Percentiles rank a stretch among this genome's conserved stretches.
Evolutionary conservation across 176 grass and related monocot genomes (phyloP).

Genomic region (Ananas comosus): DNA sequence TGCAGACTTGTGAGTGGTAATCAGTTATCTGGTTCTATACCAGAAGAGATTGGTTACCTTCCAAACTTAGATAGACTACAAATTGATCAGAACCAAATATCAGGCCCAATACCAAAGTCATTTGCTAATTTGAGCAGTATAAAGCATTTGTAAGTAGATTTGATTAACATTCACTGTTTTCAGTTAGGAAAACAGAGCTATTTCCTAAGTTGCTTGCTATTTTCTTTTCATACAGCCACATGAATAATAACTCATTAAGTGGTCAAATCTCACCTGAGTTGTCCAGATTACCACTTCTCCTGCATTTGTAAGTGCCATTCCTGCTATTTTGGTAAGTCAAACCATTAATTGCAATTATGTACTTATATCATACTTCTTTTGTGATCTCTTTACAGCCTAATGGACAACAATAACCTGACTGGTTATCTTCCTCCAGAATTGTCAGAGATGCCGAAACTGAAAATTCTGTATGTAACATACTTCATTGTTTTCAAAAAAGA

Average conservation of each 20-base stretch:
- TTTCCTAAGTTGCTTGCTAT: conserved; percentile 17
- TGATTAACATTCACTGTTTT: conserved; percentile 9
- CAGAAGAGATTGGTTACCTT: conserved; percentile 82
- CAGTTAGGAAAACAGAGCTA: background rate
- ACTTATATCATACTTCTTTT: background rate
- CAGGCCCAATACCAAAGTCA: conserved; percentile 73
- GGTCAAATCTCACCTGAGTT: conserved; percentile 78
- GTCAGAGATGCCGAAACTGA: conserved; percentile 18
- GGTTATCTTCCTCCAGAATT: conserved; percentile 76
- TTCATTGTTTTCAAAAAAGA: too few species aligned
- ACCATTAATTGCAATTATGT: conserved; percentile 3
- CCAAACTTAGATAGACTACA: conserved; percentile 61
- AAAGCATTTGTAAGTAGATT: conserved; percentile 68
- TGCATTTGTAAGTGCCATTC: conserved; percentile 62
- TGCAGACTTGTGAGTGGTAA: conserved; percentile 92
- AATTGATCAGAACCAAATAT: conserved; percentile 75
- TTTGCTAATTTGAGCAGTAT: conserved; percentile 64
- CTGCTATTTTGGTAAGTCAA: conserved; percentile 1
- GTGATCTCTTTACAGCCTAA: conserved; percentile 41
- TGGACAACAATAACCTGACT: conserved; percentile 87
- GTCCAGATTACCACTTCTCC: conserved; percentile 40
- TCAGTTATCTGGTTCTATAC: conserved; percentile 58
- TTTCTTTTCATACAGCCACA: conserved; percentile 48
- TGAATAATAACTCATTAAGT: conserved; percentile 99
- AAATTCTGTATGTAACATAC: conserved; percentile 63